Evolutionary conservation across 2,329 filamentous ascomycete genomes (phyloP), one percentile per base, ranked within the genome.

Genomic region (Hypoxylon sp.): DNA sequence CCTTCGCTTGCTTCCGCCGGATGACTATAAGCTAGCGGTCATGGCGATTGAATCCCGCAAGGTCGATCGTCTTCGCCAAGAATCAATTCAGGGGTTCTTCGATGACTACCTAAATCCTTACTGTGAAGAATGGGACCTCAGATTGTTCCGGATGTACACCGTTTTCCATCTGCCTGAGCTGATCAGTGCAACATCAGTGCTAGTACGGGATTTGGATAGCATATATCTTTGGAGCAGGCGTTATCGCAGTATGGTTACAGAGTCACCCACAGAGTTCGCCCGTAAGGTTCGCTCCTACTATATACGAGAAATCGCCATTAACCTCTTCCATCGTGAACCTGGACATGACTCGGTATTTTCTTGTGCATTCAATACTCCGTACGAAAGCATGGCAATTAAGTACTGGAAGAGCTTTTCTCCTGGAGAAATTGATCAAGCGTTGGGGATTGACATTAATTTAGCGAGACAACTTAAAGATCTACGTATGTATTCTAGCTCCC

Each of bases 31-130:
- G 48, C 23, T 60, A 17, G 58, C 23, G n/a, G 48, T 53, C 14
- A 60, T 53, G 58, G 58, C 48, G 7, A 46, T 53, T 13, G 58
- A 60, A 30, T 52, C 58, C 9, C 58, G 58, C 19, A 23, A 34
- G 11, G 58, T 60, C 13, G 11, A 60, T 17, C 48, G 38, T 5
- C n/a, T 25, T 2, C 38, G 53, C 17, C 5, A 45, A 34, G 21
- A 2, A 6, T 45, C 58, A 3, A 14, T 60, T 5, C 1, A 23
- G 48, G 10, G 11, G 5, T 60, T 60, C 49, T 60, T 53, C 36
- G 13, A 46, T 10, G 21, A 46, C 17, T 60, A 52, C 36, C n/a
- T 60, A 30, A 30, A 30, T 7, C 28, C 28, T 28, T 38, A 52
- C 49, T n/a, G 36, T 19, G 13, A 53, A 5, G 48, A 60, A 25